Percentiles rank a stretch among this genome's conserved stretches.
These are phyloP conservation scores for Francoa sonchifolia DNA, from an alignment of 441 rosid species.

Conservation along the genomic window DNA sequence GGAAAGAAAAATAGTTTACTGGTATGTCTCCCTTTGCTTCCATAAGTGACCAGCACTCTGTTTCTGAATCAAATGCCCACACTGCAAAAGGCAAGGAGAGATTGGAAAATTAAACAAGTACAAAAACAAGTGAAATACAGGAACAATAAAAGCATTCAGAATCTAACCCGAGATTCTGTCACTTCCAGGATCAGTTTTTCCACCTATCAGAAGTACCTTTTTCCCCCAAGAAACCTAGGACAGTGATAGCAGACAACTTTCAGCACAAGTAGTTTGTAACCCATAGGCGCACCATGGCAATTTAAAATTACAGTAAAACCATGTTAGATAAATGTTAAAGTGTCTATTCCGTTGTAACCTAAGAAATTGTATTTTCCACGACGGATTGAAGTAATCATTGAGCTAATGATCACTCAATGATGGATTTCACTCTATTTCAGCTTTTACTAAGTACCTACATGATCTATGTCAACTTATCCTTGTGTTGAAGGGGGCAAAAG, in stretches of 20 bases:
- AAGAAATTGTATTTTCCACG: no score
- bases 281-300: no score
- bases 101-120: not conserved
- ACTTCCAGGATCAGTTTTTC: conserved; percentile 66
- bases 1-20: no score
- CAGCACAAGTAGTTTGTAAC: not conserved
- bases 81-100: conserved; percentile 31
- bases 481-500: no score
- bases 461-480: no score
- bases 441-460: no score
- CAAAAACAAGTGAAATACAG: conserved; percentile 4
- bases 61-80: conserved; percentile 83
- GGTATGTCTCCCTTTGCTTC: conserved; percentile 97
- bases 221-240: conserved; percentile 91
- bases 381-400: no score
- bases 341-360: no score
- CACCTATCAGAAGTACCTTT: conserved; percentile 78
- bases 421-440: no score
- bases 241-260: conserved; percentile 8
- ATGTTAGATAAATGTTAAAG: no score
- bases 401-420: no score
- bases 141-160: conserved; percentile 5
- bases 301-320: no score
- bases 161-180: conserved; percentile 75
- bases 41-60: conserved; percentile 85